Evolutionary conservation across 306 rosid species (phyloP).

Genomic region (Vigna unguiculata): DNA sequence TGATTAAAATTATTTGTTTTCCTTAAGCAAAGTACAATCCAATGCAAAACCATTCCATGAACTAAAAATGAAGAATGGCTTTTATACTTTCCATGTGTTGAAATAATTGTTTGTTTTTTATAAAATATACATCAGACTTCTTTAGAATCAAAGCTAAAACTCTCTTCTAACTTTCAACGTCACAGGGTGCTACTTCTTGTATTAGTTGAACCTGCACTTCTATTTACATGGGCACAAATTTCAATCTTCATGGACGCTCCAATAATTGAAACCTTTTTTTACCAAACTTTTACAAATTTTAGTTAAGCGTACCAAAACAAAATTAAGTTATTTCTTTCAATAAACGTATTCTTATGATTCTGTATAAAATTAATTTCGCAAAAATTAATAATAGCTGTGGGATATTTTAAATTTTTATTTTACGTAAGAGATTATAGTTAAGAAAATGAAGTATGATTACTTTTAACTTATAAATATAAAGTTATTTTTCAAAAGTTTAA

Average conservation of each 20-base stretch:
- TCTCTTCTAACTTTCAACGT: constrained; percentile 10
- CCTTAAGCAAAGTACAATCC: too few relatives aligned
- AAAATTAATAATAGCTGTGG: not conserved
- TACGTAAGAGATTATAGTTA: not conserved
- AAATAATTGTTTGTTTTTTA: not conserved
- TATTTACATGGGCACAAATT: not conserved
- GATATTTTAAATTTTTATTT: not conserved
- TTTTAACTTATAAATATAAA: not conserved
- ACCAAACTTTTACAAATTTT: not conserved
- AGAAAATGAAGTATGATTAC: not conserved
- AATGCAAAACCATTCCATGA: not conserved
- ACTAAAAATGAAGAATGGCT: not conserved
- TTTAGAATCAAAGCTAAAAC: not conserved
- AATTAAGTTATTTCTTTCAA: not conserved
- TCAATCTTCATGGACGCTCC: not conserved
- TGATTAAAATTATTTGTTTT: too few relatives aligned
- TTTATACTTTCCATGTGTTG: not conserved
- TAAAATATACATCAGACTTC: not conserved
- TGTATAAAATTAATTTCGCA: not conserved
- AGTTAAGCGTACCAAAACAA: not conserved
- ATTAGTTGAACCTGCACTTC: not conserved
- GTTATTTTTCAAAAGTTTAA: too few relatives aligned
- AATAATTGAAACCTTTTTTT: not conserved
- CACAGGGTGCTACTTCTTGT: not conserved
- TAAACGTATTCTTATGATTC: not conserved